Evolutionary conservation across 2,329 filamentous ascomycete genomes (phyloP).

Genomic region (Fonsecaea pedrosoi): DNA sequence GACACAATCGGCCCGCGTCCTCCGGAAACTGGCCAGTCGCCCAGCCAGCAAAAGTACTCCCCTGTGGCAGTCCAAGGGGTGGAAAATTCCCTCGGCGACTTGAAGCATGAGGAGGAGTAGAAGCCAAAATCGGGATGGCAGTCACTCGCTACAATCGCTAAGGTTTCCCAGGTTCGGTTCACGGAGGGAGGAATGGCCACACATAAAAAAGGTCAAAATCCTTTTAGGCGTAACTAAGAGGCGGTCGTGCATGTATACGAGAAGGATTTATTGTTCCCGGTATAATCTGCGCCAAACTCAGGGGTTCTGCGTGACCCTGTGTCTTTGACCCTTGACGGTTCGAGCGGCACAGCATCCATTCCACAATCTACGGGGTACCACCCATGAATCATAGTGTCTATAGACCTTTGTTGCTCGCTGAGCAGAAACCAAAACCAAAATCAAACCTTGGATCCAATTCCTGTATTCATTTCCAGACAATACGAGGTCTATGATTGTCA

Average conservation of each 20-base stretch:
- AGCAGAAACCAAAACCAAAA: not conserved
- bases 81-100: not conserved
- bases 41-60: not conserved
- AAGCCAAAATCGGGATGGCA: not conserved
- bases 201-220: not conserved
- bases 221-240: not conserved
- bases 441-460: too few species aligned
- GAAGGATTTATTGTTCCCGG: not conserved
- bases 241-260: not conserved
- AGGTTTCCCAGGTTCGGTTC: not conserved
- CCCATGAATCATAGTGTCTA: slow-evolving; percentile 1
- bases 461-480: not conserved
- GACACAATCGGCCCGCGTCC: not conserved
- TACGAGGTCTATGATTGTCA: not conserved
- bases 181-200: not conserved
- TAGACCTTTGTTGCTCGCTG: not conserved
- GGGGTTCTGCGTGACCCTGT: not conserved
- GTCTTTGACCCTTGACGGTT: not conserved
- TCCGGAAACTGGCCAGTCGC: not conserved
- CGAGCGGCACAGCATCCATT: not conserved
- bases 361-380: not conserved
- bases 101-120: not conserved
- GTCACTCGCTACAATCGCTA: slow-evolving; percentile 4
- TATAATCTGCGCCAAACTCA: not conserved
- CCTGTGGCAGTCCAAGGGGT: not conserved